These are phyloP conservation scores for Penicillium waksmanii DNA, from an alignment of 495 filamentous ascomycete species.

Conservation along the genomic window DNA sequence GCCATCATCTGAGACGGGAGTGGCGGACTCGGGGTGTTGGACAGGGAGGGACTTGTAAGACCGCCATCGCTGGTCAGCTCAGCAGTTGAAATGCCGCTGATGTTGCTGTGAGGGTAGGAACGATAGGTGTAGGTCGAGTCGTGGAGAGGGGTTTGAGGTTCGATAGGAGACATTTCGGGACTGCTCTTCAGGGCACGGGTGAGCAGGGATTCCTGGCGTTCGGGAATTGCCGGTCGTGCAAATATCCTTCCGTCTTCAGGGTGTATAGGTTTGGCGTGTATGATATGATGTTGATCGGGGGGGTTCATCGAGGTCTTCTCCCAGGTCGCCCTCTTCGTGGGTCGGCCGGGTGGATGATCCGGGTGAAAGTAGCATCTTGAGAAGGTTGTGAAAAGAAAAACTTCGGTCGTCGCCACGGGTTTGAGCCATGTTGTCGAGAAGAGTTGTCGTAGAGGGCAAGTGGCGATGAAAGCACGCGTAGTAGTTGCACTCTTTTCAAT, in stretches of 20 bases:
- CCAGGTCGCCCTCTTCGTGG: constrained; percentile 47
- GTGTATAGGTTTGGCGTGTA: constrained; percentile 32
- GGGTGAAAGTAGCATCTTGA: constrained; percentile 52
- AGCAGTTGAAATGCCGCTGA: constrained; percentile 76
- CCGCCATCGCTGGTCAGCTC: constrained; percentile 93
- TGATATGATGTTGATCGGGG: constrained; percentile 40
- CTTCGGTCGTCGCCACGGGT: constrained; percentile 41
- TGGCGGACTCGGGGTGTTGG: constrained; percentile 87
- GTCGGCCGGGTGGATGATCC: constrained; percentile 40
- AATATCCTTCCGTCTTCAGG: constrained; percentile 37
- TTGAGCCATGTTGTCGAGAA: constrained; percentile 40
- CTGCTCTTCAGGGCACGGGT: constrained; percentile 75
- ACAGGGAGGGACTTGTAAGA: constrained; percentile 85
- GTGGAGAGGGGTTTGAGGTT: constrained; percentile 40
- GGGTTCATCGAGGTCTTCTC: constrained; percentile 58
- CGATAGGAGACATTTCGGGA: constrained; percentile 54
- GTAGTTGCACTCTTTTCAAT: constrained; percentile 34
- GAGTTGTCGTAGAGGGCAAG: constrained; percentile 6
- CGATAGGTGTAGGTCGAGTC: constrained; percentile 49
- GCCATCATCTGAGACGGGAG: constrained; percentile 49
- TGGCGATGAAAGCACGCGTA: background rate
- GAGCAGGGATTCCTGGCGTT: constrained; percentile 73
- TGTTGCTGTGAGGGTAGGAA: constrained; percentile 75
- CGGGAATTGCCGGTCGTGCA: constrained; percentile 38
- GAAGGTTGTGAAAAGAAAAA: constrained; percentile 47